Evolutionary conservation across 306 rosid species (phyloP).

Genomic region (Lagenaria siceraria): DNA sequence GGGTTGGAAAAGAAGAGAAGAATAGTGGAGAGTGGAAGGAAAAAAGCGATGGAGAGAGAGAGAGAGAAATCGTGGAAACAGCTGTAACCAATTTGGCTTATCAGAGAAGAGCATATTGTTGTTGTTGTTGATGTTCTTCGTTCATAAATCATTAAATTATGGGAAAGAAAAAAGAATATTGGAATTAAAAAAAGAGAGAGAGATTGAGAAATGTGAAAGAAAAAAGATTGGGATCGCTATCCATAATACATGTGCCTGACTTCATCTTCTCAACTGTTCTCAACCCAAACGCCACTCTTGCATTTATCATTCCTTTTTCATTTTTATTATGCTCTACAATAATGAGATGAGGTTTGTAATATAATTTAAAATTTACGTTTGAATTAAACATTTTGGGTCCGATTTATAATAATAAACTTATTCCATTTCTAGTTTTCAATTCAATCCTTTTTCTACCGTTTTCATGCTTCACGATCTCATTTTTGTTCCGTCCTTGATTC

Average conservation of each 20-base stretch:
- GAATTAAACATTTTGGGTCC: too few species aligned
- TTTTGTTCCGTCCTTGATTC: too few species aligned
- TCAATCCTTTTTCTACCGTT: too few species aligned
- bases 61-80: conserved; percentile 7
- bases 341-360: too few species aligned
- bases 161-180: background rate
- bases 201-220: background rate
- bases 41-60: background rate
- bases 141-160: background rate
- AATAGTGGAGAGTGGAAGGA: background rate
- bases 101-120: background rate
- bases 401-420: too few species aligned
- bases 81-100: conserved; percentile 1
- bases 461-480: too few species aligned
- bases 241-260: conserved; percentile 4
- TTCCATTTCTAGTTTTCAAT: too few species aligned
- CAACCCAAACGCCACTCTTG: background rate
- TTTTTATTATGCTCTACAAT: too few species aligned
- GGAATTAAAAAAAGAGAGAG: background rate
- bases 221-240: background rate
- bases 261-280: background rate
- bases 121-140: background rate
- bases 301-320: background rate
- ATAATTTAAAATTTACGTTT: too few species aligned
- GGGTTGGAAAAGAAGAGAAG: background rate